Conservation (phyloP, 2,329 filamentous ascomycete genomes). For the Colletotrichum magnum region DNA sequence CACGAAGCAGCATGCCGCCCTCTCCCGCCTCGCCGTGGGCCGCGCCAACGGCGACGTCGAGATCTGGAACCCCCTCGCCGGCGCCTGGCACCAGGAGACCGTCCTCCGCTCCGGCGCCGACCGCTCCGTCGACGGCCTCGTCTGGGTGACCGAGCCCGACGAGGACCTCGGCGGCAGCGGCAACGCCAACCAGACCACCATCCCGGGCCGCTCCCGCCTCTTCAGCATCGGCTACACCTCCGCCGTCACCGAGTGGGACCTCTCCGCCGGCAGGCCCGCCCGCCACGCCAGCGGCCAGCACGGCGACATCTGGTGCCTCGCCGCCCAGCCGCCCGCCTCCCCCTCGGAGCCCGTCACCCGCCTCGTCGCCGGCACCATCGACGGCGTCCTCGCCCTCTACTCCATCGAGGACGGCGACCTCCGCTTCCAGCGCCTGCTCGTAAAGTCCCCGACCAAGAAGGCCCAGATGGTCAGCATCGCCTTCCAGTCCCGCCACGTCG, state of each 20-base stretch:
- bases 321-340: conserved; percentile 77
- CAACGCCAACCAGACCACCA: conserved; percentile 45
- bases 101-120: conserved; percentile 87
- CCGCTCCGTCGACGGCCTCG: conserved; percentile 89
- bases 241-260: conserved; percentile 94
- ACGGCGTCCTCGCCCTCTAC: conserved; percentile 89
- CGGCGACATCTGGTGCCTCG: conserved; percentile 97
- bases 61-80: conserved; percentile 92
- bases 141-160: conserved; percentile 90
- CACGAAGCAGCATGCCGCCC: conserved; percentile 63
- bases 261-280: conserved; percentile 82
- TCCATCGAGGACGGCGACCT: conserved; percentile 89
- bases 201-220: conserved; percentile 74
- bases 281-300: conserved; percentile 92
- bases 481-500: conserved; percentile 86
- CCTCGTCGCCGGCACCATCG: conserved; percentile 89
- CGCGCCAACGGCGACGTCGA: conserved; percentile 97
- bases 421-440: conserved; percentile 82
- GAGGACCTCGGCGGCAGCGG: conserved; percentile 70
- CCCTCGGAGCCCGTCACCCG: conserved; percentile 61
- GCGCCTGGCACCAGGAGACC: conserved; percentile 90
- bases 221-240: conserved; percentile 98
- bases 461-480: conserved; percentile 91
- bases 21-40: conserved; percentile 86
- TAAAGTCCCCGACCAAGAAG: conserved; percentile 84